phyloP scores from a whole-genome alignment of 805 yeast genomes.

The Saturnispora halmiae region DNA sequence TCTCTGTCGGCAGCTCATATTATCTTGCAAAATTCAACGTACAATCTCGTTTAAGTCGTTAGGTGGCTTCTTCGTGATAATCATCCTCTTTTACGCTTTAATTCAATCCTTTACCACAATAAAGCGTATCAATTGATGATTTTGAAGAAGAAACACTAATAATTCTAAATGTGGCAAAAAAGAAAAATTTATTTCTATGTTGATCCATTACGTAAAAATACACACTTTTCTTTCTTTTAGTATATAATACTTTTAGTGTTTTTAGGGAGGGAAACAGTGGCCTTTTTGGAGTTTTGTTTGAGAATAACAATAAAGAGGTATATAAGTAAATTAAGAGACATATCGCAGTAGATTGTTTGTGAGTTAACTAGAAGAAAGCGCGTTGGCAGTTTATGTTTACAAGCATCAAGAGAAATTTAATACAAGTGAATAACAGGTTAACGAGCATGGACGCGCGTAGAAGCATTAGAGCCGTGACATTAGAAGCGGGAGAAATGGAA shows the following conservation, averaged over 20 bases:
- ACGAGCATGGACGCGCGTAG: no score
- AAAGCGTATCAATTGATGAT: not conserved
- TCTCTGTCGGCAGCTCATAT: not conserved
- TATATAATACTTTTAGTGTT: no score
- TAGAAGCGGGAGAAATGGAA: no score
- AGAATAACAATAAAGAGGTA: no score
- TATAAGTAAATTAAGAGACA: no score
- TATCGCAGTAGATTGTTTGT: no score
- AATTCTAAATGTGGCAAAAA: not conserved
- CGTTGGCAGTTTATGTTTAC: not conserved
- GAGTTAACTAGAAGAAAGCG: no score
- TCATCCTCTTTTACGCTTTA: not conserved
- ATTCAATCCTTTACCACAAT: not conserved
- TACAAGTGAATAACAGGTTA: not conserved
- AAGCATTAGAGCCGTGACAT: no score
- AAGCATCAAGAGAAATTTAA: not conserved
- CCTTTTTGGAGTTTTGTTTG: no score
- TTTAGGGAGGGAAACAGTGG: no score
- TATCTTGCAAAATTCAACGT: conserved; percentile 1
- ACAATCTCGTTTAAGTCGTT: conserved; percentile 7
- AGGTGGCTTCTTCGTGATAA: conserved; percentile 1
- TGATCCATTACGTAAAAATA: not conserved
- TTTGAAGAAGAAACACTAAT: not conserved
- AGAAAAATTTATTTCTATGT: not conserved
- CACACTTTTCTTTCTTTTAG: no score